Evolutionary conservation across 768 basidiomycete genomes (phyloP), one percentile per base, ranked within the genome.

Genomic region (Suillus plorans): DNA sequence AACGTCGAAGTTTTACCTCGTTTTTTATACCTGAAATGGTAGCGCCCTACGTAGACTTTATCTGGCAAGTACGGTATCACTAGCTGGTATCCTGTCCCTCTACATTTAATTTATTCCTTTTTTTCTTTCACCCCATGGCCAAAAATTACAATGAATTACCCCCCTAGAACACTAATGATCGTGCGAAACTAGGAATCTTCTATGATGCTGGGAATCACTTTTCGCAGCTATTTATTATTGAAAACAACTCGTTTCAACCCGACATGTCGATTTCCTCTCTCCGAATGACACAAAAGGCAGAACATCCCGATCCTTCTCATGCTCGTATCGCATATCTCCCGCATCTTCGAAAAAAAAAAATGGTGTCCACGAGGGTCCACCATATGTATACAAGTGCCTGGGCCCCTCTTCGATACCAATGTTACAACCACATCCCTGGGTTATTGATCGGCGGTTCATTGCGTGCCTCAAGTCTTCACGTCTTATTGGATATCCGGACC

Each of bases 11-110:
- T 5, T 49, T 58, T 39, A 64, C 52, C 71, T 73, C 72, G 61
- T 63, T 69, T 63, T 63, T 68, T 72, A 74, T 72, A 62, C 71
- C 69, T 4, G 13, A 72, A 69, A 52, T 63, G 57, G 71, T 22
- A n/a, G 3, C 20, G 16, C 41, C 39, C 39, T 39, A 41, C 41
- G 14, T 41, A 16, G 16, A 42, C 66, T 64, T 63, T 62, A 63
- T 66, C 63, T 66, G 31, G 31, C 31, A 31, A 6, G 31, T 31
- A 31, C 31, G 31, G 31, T 31, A 31, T 31, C 31, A 31, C 31
- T 31, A 31, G 47, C 50, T 37, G 44, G 13, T 34, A 36, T 14
- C 58, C 7, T 28, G 16, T 28, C 61, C 39, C 45, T n/a, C n/a
- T 47, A n/a, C 45, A 49, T 49, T 49, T 22, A 49, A 22, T 49